Evolutionary conservation across 192 early-diverging fungal genomes (phyloP).

Genomic region (Coemansia sp.): DNA sequence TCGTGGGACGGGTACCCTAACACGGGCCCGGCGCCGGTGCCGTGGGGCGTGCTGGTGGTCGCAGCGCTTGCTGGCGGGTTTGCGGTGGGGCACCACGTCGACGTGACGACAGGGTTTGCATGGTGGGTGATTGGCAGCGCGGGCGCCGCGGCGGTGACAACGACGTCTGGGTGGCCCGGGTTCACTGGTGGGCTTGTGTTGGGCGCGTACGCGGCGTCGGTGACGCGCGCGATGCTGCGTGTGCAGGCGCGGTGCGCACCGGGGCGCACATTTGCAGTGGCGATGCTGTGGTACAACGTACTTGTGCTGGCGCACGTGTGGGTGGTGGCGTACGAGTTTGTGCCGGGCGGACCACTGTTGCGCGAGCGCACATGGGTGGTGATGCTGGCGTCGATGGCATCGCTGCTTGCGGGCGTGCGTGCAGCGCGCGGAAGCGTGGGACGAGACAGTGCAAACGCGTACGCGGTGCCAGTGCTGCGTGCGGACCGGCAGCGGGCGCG

Average conservation of each 20-base stretch:
- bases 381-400: conserved; percentile 60
- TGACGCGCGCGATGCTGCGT: conserved; percentile 63
- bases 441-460: neutral
- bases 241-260: conserved; percentile 59
- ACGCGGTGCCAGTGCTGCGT: neutral
- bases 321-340: conserved; percentile 83
- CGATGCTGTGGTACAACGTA: conserved; percentile 68
- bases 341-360: conserved; percentile 70
- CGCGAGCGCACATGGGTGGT: conserved; percentile 76
- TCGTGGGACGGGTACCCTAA: conserved; percentile 71
- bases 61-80: conserved; percentile 61
- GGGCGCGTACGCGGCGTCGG: conserved; percentile 59
- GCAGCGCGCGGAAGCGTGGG: conserved; percentile 40
- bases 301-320: conserved; percentile 74
- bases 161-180: conserved; percentile 60
- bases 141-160: conserved; percentile 60
- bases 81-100: conserved; percentile 31
- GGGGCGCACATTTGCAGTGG: conserved; percentile 63
- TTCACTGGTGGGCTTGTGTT: conserved; percentile 67
- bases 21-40: conserved; percentile 71
- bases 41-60: conserved; percentile 68
- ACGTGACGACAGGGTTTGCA: conserved; percentile 38
- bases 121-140: conserved; percentile 64
- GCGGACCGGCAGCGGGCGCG: conserved; percentile 22
- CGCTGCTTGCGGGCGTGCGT: conserved; percentile 58